Percentiles rank a stretch among this genome's conserved stretches.
Evolutionary conservation across 2,329 filamentous ascomycete species (phyloP).

Genomic region (Clathrospora elynae): DNA sequence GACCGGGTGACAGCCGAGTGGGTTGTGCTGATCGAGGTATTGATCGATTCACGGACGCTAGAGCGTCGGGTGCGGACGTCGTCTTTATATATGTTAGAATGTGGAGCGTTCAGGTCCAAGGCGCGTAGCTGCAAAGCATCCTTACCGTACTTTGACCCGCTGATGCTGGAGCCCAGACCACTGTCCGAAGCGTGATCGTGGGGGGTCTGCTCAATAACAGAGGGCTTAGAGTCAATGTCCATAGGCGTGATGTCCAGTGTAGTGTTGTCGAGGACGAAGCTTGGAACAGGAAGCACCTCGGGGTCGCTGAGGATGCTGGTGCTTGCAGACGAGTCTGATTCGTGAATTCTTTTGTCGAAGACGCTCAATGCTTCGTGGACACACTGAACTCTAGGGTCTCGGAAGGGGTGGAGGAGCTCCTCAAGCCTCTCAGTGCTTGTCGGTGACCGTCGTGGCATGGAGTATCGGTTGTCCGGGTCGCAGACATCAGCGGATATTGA

Average conservation of each 20-base stretch:
- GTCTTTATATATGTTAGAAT: constrained; percentile 46
- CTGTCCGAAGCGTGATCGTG: constrained; percentile 82
- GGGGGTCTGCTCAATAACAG: constrained; percentile 43
- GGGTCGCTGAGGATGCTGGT: constrained; percentile 54
- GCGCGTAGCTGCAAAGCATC: constrained; percentile 22
- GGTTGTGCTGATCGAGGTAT: constrained; percentile 45
- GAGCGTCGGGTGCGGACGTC: constrained; percentile 35
- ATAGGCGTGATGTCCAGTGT: constrained; percentile 44
- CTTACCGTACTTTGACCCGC: constrained; percentile 57
- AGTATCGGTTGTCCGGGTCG: constrained; percentile 47
- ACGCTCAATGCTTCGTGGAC: constrained; percentile 52
- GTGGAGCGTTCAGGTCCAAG: constrained; percentile 20
- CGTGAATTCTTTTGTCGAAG: constrained; percentile 52
- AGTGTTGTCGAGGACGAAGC: constrained; percentile 50
- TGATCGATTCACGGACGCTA: constrained; percentile 43
- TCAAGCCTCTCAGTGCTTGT: constrained; percentile 56
- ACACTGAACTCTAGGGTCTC: constrained; percentile 53
- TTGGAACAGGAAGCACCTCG: constrained; percentile 56
- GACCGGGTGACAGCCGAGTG: constrained; percentile 54
- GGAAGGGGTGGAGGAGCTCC: constrained; percentile 54
- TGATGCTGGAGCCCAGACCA: constrained; percentile 82
- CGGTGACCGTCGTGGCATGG: constrained; percentile 55
- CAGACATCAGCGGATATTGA: constrained; percentile 46
- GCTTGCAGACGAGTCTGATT: constrained; percentile 35
- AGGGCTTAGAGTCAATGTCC: constrained; percentile 51